Base-by-base conservation (phyloP, 352 stramenopile species). In the Phytophthora rubi region DNA sequence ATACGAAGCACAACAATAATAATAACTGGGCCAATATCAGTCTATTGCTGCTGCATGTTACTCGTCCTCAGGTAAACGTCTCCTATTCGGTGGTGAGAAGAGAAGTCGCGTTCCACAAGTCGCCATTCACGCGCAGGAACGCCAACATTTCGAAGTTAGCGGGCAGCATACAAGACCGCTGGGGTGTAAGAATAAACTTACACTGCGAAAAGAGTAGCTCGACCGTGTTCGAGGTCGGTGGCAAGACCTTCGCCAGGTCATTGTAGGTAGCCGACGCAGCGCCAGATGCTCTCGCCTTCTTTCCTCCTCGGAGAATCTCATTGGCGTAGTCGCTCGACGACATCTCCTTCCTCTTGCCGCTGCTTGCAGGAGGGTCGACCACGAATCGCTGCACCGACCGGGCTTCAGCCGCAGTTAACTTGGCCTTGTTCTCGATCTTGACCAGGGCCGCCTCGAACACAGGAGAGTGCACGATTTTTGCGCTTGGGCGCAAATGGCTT, bases 181-280 rank as follows among this genome's bases (percentile, higher is more conserved):
- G 23, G 16, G 52, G 37, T 2, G 30, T 60, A 18, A 61, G 15
- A 47, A 60, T 15, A 1, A 67, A 26, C 42, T 67, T 61, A n/a
- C 37, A 67, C 6, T 67, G 51, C 4, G 60, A 59, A 45, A 67
- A 67, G 6, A 67, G 51, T 35, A 37, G 28, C 8, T 61, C 60
- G 6, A 66, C 59, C 9, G 59, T 66, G n/a, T 66, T 66, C 4
- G 59, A 59, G 2, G 59, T 66, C 2, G 49, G 59, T 2, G 48
- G 49, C 32, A 66, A 35, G 33, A 59, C 32, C n/a, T 66, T 66
- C 4, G 37, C 49, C 8, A 66, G 49, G 8, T 66, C 59, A 33
- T 35, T 30, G 16, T 54, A 66, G 49, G 15, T 52, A 4, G 58
- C 49, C 2, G 37, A 32, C 18, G 53, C 9, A 9, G 53, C 33